A percentile compares a stretch with the other conserved stretches of the same genome.
Evolutionary conservation across 352 stramenopile species (phyloP).

Genomic region (Phytophthora macrochlamydospora): DNA sequence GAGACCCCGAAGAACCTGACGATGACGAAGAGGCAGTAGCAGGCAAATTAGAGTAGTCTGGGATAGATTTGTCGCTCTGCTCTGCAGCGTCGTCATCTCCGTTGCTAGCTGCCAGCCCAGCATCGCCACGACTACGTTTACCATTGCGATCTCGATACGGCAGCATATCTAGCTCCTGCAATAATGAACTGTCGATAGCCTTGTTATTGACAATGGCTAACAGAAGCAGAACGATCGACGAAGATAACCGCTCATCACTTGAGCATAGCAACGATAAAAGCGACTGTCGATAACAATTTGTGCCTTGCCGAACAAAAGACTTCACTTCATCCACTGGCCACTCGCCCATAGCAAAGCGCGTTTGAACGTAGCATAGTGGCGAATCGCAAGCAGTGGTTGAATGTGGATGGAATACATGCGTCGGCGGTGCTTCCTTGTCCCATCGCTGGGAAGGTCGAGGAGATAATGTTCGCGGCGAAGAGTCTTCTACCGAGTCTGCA

Average conservation of each 20-base stretch:
- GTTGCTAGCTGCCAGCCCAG: neutral
- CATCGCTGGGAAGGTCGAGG: slow-evolving; percentile 28
- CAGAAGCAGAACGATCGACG: slow-evolving; percentile 62
- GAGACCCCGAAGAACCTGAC: slow-evolving; percentile 25
- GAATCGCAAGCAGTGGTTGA: slow-evolving; percentile 57
- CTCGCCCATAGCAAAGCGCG: slow-evolving; percentile 74
- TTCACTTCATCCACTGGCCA: slow-evolving; percentile 80
- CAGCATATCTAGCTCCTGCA: slow-evolving; percentile 66
- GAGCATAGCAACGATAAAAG: slow-evolving; percentile 68
- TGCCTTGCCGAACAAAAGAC: slow-evolving; percentile 41
- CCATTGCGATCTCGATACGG: slow-evolving; percentile 49
- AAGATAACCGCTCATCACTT: slow-evolving; percentile 64
- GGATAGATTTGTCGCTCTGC: slow-evolving; percentile 9
- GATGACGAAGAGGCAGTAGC: slow-evolving; percentile 28
- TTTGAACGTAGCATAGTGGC: slow-evolving; percentile 80
- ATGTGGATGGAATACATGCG: slow-evolving; percentile 64
- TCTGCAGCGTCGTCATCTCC: slow-evolving; percentile 3
- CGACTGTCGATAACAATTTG: slow-evolving; percentile 70
- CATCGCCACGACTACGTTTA: slow-evolving; percentile 10
- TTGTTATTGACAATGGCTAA: slow-evolving; percentile 72
- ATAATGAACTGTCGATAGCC: slow-evolving; percentile 61
- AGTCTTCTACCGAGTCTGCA: slow-evolving; percentile 10
- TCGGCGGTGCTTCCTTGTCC: slow-evolving; percentile 38
- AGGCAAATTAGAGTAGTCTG: slow-evolving; percentile 10
- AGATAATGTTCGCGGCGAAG: slow-evolving; percentile 9